phyloP scores from a whole-genome alignment of 805 yeast species.

The Spencermartinsiella europaea region DNA sequence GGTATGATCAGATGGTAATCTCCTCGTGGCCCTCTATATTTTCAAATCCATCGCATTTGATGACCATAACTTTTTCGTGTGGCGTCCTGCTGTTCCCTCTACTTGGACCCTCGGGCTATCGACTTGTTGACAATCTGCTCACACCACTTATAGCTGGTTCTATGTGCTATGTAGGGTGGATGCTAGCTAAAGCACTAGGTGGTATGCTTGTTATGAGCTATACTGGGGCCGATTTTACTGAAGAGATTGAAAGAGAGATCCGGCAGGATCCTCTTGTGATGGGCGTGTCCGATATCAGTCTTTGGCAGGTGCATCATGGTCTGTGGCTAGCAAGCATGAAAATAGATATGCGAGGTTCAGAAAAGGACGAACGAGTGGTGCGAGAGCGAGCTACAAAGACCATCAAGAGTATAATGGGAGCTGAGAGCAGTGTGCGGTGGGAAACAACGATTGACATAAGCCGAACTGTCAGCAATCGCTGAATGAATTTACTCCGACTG shows the following conservation, averaged over 20 bases:
- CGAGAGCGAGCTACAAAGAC: conserved; percentile 28
- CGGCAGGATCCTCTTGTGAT: conserved; percentile 26
- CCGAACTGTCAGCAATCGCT: conserved; percentile 14
- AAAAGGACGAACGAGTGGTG: conserved; percentile 30
- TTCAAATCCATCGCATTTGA: conserved; percentile 28
- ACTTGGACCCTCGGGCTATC: conserved; percentile 22
- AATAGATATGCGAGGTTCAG: conserved; percentile 31
- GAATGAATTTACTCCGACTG: too few species aligned
- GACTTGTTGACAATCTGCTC: conserved; percentile 30
- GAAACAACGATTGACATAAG: conserved; percentile 35
- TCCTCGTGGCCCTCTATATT: conserved; percentile 19
- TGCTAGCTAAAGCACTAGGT: conserved; percentile 35
- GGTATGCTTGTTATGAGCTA: conserved; percentile 42
- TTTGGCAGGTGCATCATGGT: conserved; percentile 42
- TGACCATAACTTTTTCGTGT: conserved; percentile 31
- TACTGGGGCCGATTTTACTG: conserved; percentile 34
- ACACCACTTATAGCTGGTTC: conserved; percentile 35
- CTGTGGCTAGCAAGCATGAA: conserved; percentile 37
- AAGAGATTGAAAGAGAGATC: conserved; percentile 24
- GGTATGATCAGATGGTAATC: conserved; percentile 6
- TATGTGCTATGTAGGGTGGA: conserved; percentile 40
- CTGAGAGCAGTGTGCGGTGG: conserved; percentile 22
- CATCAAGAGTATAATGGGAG: conserved; percentile 24
- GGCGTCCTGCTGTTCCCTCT: conserved; percentile 30
- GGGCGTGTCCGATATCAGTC: conserved; percentile 28